phyloP scores from a whole-genome alignment of 345 rosid species.

The Bruguiera sexangula region DNA sequence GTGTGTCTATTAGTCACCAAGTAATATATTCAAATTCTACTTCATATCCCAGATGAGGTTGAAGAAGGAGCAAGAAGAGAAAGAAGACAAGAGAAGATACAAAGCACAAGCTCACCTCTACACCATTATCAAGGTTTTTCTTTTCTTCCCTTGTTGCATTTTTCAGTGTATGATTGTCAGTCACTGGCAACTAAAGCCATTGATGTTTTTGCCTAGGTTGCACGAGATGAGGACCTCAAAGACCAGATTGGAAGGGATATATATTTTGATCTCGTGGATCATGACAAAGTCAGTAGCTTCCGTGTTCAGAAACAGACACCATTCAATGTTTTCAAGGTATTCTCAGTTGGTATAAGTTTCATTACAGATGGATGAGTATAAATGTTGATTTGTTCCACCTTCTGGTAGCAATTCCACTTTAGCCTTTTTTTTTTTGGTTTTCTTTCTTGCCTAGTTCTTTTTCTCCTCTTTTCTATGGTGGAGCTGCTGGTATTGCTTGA shows the following conservation, averaged over 20 bases:
- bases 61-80: constrained; percentile 95
- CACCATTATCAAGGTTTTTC: constrained; percentile 73
- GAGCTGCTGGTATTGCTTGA: background rate
- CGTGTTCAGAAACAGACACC: constrained; percentile 82
- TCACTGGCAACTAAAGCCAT: background rate
- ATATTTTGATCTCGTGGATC: constrained; percentile 94
- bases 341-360: background rate
- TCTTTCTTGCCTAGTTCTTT: background rate
- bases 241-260: constrained; percentile 91
- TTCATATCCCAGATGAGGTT: constrained; percentile 64
- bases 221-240: constrained; percentile 77
- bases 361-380: too few species aligned
- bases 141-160: background rate
- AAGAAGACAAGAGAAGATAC: constrained; percentile 80
- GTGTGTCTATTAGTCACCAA: background rate
- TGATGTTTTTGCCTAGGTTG: constrained; percentile 48
- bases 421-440: background rate
- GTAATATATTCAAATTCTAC: background rate
- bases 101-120: constrained; percentile 91
- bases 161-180: background rate
- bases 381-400: too few species aligned
- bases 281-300: constrained; percentile 86
- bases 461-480: background rate
- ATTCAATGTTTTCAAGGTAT: constrained; percentile 81
- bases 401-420: too few species aligned